phyloP scores from a whole-genome alignment of 2,329 filamentous ascomycete genomes.

The Lachnellula subtilissima region DNA sequence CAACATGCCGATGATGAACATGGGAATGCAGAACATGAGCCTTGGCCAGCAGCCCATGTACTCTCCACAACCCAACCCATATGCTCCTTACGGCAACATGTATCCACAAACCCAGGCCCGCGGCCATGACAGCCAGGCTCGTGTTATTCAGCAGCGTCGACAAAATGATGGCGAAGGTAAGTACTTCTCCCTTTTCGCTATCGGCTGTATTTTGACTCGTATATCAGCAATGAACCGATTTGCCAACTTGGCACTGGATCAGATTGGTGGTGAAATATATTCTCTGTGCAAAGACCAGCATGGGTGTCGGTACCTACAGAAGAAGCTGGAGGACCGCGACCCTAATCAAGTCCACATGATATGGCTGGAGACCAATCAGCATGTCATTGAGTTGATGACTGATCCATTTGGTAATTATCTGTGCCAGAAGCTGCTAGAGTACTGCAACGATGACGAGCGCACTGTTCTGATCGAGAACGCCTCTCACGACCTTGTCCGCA shows the following conservation, averaged over 20 bases:
- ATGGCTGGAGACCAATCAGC: conserved; percentile 86
- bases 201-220: conserved; percentile 12
- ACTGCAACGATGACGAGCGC: conserved; percentile 90
- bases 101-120: conserved; percentile 43
- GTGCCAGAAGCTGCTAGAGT: conserved; percentile 96
- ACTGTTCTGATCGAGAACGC: conserved; percentile 90
- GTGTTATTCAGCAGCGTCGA: conserved; percentile 70
- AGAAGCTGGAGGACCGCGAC: conserved; percentile 89
- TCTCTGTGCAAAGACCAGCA: conserved; percentile 95
- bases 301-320: conserved; percentile 92
- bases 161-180: conserved; percentile 68
- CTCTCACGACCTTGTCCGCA: conserved; percentile 79
- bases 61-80: conserved; percentile 46
- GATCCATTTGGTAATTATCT: conserved; percentile 99
- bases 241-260: conserved; percentile 75
- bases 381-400: conserved; percentile 97
- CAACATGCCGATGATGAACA: conserved; percentile 57
- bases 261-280: conserved; percentile 79
- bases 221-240: conserved; percentile 67
- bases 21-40: conserved; percentile 64
- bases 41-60: conserved; percentile 48
- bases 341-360: conserved; percentile 85
- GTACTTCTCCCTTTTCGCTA: conserved; percentile 12
- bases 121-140: conserved; percentile 68
- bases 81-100: conserved; percentile 34